These are phyloP conservation scores for Geranomyces michiganensis DNA, from an alignment of 192 early-diverging fungal species.

Conservation along the genomic window DNA sequence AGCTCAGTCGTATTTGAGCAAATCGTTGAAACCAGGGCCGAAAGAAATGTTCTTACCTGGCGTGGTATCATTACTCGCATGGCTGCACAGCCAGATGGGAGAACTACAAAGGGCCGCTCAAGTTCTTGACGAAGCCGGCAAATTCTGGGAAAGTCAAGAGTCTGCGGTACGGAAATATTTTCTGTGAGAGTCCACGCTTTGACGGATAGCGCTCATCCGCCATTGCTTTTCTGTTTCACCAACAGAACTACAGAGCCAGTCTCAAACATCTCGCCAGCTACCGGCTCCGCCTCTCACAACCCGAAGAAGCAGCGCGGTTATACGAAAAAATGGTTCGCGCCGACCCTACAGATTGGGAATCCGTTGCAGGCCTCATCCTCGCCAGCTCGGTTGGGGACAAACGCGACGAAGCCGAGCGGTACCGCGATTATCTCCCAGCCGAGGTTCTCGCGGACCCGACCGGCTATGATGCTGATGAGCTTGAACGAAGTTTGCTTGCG, in stretches of 20 bases:
- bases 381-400: constrained; percentile 64
- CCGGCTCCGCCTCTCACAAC: constrained; percentile 63
- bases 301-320: constrained; percentile 66
- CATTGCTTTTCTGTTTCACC: background rate
- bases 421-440: constrained; percentile 43
- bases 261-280: constrained; percentile 69
- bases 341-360: constrained; percentile 64
- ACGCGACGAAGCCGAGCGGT: constrained; percentile 64
- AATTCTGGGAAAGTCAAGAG: constrained; percentile 50
- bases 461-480: constrained; percentile 54
- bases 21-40: constrained; percentile 48
- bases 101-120: constrained; percentile 61
- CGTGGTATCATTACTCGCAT: constrained; percentile 69
- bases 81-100: constrained; percentile 70
- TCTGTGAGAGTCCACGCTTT: background rate
- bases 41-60: constrained; percentile 41
- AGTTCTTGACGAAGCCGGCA: constrained; percentile 58
- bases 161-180: background rate
- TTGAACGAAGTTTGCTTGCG: constrained; percentile 44
- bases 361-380: constrained; percentile 68
- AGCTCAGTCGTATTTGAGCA: constrained; percentile 39
- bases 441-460: background rate
- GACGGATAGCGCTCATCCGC: too few species aligned
- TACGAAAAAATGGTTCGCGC: constrained; percentile 70
- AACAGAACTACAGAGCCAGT: constrained; percentile 38